phyloP scores from a whole-genome alignment of 257 asterid species.

The Anisodus tanguticus region DNA sequence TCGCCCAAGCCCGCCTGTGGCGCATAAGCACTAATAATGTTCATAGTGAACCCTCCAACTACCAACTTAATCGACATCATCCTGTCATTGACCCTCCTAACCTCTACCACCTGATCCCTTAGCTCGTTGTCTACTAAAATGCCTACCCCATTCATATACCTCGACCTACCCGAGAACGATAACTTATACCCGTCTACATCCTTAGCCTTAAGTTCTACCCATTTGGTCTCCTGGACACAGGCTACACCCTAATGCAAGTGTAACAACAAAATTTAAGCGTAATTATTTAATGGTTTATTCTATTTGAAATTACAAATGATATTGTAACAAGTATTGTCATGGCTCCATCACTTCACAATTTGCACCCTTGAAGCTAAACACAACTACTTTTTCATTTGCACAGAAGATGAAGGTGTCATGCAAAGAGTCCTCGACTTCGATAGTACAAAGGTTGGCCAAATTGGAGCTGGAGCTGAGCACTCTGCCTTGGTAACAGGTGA shows the following conservation, averaged over 20 bases:
- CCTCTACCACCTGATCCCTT: too few species aligned
- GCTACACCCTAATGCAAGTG: neutral
- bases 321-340: neutral
- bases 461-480: conserved; percentile 95
- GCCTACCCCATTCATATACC: too few species aligned
- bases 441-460: conserved; percentile 53
- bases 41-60: too few species aligned
- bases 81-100: too few species aligned
- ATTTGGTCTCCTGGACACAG: too few species aligned
- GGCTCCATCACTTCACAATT: neutral
- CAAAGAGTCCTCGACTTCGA: conserved; percentile 41
- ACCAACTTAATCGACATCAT: too few species aligned
- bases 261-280: neutral
- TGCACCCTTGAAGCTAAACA: neutral
- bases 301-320: neutral
- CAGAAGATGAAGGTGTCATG: conserved; percentile 37
- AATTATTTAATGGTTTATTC: neutral
- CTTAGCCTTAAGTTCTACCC: too few species aligned
- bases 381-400: neutral
- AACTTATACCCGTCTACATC: too few species aligned
- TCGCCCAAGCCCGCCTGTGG: too few species aligned
- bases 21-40: too few species aligned
- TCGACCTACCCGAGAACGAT: too few species aligned
- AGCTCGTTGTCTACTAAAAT: too few species aligned
- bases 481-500: conserved; percentile 77